A percentile compares a stretch with the other conserved stretches of the same genome.
Evolutionary conservation across 2,329 filamentous ascomycete species (phyloP).

Genomic region (Apiospora arundinis): DNA sequence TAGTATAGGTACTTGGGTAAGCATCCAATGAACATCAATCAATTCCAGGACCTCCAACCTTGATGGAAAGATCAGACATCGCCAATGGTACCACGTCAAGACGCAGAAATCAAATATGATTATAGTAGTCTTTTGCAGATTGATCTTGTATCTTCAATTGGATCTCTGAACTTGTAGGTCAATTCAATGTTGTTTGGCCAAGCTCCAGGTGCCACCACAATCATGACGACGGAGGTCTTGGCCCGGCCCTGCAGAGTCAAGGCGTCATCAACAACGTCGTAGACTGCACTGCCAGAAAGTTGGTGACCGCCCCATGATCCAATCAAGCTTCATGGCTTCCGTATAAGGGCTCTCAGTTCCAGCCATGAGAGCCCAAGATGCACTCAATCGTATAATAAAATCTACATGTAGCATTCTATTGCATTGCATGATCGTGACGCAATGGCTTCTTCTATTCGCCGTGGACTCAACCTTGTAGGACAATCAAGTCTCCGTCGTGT

Average conservation of each 20-base stretch:
- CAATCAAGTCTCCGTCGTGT: constrained; percentile 1
- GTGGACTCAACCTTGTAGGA: constrained; percentile 11
- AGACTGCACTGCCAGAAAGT: neutral
- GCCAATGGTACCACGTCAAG: too few species aligned
- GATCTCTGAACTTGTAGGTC: too few species aligned
- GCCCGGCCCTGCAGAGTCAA: neutral
- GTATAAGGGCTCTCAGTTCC: neutral
- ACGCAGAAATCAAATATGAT: too few species aligned
- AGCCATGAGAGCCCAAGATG: neutral
- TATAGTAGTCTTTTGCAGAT: too few species aligned
- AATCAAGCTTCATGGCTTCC: neutral
- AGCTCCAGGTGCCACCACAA: neutral
- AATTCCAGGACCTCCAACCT: too few species aligned
- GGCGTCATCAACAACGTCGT: constrained; percentile 1
- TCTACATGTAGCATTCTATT: neutral
- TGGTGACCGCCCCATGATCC: neutral
- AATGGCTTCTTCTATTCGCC: neutral
- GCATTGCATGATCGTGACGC: neutral
- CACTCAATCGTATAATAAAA: too few species aligned
- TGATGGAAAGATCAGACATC: too few species aligned
- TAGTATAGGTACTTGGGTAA: too few species aligned
- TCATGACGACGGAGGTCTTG: neutral
- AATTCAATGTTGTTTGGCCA: too few species aligned
- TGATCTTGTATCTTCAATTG: too few species aligned
- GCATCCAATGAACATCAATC: too few species aligned